Evolutionary conservation across 1,139 yeast species (phyloP).

Genomic region (Candida mesenterica): DNA sequence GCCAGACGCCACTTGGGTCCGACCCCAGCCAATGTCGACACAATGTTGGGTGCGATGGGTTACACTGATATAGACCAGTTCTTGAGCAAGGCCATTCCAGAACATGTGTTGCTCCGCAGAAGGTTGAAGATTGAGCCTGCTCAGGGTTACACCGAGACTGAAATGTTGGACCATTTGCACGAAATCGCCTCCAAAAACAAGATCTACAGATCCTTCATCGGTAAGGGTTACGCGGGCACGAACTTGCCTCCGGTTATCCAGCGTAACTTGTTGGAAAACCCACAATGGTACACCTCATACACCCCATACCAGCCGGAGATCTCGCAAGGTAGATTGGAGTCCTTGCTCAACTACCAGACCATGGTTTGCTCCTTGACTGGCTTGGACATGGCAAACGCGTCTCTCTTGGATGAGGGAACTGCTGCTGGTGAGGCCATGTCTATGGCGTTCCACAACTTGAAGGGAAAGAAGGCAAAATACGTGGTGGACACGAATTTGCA

Average conservation of each 20-base stretch:
- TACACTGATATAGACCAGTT: conserved; percentile 68
- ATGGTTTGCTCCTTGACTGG: conserved; percentile 88
- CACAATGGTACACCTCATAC: conserved; percentile 98
- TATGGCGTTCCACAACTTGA: conserved; percentile 65
- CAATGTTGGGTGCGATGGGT: conserved; percentile 68
- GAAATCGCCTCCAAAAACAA: conserved; percentile 74
- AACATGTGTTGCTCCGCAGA: conserved; percentile 67
- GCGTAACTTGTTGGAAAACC: conserved; percentile 86
- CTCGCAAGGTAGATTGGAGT: conserved; percentile 92
- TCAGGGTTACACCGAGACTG: conserved; percentile 75
- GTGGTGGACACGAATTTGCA: conserved; percentile 77
- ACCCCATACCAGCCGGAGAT: conserved; percentile 99
- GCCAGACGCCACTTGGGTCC: conserved; percentile 93
- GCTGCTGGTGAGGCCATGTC: conserved; percentile 99
- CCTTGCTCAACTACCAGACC: conserved; percentile 87
- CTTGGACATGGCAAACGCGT: conserved; percentile 88
- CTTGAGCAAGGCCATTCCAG: conserved; percentile 72
- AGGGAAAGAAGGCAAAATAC: conserved; percentile 65
- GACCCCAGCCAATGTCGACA: conserved; percentile 54
- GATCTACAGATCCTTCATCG: conserved; percentile 72
- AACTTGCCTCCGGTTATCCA: conserved; percentile 88
- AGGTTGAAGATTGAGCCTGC: conserved; percentile 61
- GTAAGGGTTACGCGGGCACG: conserved; percentile 94
- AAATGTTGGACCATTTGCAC: conserved; percentile 69
- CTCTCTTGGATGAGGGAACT: conserved; percentile 92